A percentile compares a stretch with the other conserved stretches of the same genome.
Evolutionary conservation across 306 rosid species (phyloP).

Genomic region (Cucurbita ficifolia): DNA sequence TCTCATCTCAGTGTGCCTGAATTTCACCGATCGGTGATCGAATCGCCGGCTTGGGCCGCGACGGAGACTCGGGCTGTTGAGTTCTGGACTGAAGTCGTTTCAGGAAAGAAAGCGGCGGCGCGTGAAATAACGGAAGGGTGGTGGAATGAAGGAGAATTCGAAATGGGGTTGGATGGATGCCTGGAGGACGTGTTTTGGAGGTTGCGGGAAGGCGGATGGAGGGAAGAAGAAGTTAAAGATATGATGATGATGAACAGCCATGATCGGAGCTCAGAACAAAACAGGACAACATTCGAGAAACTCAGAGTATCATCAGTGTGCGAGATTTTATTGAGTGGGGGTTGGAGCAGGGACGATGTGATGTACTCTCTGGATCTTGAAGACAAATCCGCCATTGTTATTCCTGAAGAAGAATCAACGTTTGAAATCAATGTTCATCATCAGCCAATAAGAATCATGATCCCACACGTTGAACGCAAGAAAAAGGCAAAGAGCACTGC

Average conservation of each 20-base stretch:
- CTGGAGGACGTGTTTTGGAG: conserved; percentile 37
- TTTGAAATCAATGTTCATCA: background rate
- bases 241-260: conserved; percentile 47
- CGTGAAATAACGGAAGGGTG: conserved; percentile 10
- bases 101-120: conserved; percentile 1
- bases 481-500: background rate
- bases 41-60: conserved; percentile 65
- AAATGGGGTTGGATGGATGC: conserved; percentile 18
- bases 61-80: conserved; percentile 23
- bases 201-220: conserved; percentile 80
- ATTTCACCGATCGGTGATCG: background rate
- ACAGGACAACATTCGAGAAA: background rate
- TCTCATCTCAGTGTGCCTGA: background rate
- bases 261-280: background rate
- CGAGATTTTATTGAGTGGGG: conserved; percentile 49
- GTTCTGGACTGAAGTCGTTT: conserved; percentile 61
- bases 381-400: conserved; percentile 9
- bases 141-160: conserved; percentile 20
- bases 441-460: background rate
- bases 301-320: conserved; percentile 15
- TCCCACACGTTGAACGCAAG: background rate
- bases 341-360: conserved; percentile 76
- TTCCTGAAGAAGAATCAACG: background rate
- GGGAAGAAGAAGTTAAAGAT: conserved; percentile 63
- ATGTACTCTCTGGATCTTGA: conserved; percentile 42